Evolutionary conservation across 768 basidiomycete species (phyloP).

Genomic region (Terana coerulea): DNA sequence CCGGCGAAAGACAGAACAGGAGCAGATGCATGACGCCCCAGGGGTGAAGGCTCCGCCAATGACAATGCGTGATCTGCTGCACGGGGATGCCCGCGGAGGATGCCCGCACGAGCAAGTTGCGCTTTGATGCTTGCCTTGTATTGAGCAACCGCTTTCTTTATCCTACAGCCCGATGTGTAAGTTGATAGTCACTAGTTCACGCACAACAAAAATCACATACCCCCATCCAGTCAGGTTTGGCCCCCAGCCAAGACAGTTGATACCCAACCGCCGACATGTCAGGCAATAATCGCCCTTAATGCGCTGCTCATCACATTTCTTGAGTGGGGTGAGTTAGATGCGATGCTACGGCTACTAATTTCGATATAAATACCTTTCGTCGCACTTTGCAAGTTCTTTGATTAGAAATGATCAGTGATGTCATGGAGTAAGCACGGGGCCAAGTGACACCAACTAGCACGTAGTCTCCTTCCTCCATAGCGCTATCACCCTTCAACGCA

Average conservation of each 20-base stretch:
- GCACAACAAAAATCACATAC: conserved; percentile 36
- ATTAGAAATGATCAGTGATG: not conserved
- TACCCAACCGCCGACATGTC: conserved; percentile 75
- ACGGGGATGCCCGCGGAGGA: conserved; percentile 80
- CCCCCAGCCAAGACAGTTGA: conserved; percentile 84
- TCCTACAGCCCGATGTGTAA: conserved; percentile 38
- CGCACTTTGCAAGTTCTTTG: conserved; percentile 84
- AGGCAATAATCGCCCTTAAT: conserved; percentile 69
- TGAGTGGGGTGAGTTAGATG: conserved; percentile 15
- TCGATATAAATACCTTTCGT: conserved; percentile 65
- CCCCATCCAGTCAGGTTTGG: conserved; percentile 83
- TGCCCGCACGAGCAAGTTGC: conserved; percentile 68
- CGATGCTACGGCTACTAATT: conserved; percentile 10
- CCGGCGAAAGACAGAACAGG: conserved; percentile 2
- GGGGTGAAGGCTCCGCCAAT: conserved; percentile 16
- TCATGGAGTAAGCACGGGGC: not conserved
- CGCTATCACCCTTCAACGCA: no score
- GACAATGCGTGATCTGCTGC: conserved; percentile 43
- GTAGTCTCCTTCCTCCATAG: no score
- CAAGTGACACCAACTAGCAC: conserved; percentile 56
- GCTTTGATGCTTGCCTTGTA: conserved; percentile 85
- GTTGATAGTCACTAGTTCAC: not conserved
- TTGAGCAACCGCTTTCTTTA: conserved; percentile 74
- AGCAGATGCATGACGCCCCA: no score
- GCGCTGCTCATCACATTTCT: conserved; percentile 89